Percentiles rank a stretch among this genome's conserved stretches.
Evolutionary conservation across 2,329 filamentous ascomycete genomes (phyloP).

Genomic region (Sphaceloma murrayae): DNA sequence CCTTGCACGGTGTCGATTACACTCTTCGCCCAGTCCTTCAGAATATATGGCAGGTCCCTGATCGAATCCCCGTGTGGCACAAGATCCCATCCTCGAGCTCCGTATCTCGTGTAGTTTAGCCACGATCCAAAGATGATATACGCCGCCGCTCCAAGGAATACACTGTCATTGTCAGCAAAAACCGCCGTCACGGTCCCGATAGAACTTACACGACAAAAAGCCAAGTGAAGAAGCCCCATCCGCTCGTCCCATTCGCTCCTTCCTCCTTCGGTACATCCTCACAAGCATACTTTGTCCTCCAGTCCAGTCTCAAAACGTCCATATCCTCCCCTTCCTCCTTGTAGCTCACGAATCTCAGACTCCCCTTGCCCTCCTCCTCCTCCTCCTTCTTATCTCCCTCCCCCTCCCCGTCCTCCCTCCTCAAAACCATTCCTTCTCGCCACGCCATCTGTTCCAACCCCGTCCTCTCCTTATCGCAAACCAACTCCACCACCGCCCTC

Average conservation of each 20-base stretch:
- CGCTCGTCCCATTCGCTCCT: slow-evolving; percentile 38
- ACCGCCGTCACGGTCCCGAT: not conserved
- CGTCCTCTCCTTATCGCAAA: slow-evolving; percentile 63
- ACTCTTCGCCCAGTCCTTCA: slow-evolving; percentile 77
- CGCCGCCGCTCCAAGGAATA: slow-evolving; percentile 73
- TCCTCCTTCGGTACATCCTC: slow-evolving; percentile 46
- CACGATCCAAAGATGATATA: slow-evolving; percentile 98
- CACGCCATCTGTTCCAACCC: slow-evolving; percentile 63
- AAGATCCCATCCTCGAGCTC: slow-evolving; percentile 88
- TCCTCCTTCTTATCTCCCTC: slow-evolving; percentile 24
- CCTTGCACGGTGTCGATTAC: slow-evolving; percentile 78
- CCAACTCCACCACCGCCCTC: slow-evolving; percentile 72
- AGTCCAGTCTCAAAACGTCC: slow-evolving; percentile 64
- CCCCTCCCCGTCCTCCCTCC: slow-evolving; percentile 29
- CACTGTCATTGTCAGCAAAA: slow-evolving; percentile 31
- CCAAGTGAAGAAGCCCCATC: slow-evolving; percentile 98
- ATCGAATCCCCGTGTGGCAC: slow-evolving; percentile 87
- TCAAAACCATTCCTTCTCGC: slow-evolving; percentile 47
- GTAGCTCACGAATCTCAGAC: slow-evolving; percentile 70
- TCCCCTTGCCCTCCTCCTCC: slow-evolving; percentile 44
- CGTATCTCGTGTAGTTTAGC: slow-evolving; percentile 98
- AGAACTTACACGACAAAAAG: slow-evolving; percentile 79
- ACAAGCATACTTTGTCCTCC: slow-evolving; percentile 83
- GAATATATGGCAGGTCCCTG: slow-evolving; percentile 80
- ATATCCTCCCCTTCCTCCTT: slow-evolving; percentile 44